Evolutionary conservation across 371 early-diverging fungal genomes (phyloP).

Genomic region (Saksenaea vasiformis): DNA sequence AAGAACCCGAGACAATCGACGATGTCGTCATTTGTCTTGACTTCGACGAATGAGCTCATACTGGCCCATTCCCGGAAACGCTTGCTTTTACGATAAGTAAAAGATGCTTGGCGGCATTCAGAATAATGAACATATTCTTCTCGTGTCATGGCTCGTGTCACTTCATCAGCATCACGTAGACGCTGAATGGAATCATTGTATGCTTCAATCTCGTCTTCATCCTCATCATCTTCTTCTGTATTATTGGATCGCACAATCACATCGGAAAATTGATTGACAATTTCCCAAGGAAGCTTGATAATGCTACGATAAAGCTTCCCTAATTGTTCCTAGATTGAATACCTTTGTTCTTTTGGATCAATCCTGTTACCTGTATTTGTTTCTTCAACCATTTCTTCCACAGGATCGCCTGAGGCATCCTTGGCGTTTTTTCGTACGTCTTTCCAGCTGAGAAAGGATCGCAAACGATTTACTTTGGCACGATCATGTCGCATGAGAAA

Average conservation of each 20-base stretch:
- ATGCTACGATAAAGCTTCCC: slow-evolving; percentile 71
- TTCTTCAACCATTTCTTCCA: slow-evolving; percentile 72
- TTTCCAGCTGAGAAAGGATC: slow-evolving; percentile 93
- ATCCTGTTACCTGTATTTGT: slow-evolving; percentile 52
- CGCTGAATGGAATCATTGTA: slow-evolving; percentile 85
- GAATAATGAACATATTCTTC: slow-evolving; percentile 99
- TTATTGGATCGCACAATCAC: slow-evolving; percentile 44
- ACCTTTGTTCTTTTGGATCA: background rate
- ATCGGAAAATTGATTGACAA: slow-evolving; percentile 81
- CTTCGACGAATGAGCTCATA: slow-evolving; percentile 83
- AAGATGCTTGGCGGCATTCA: slow-evolving; percentile 97
- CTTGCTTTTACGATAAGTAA: slow-evolving; percentile 93
- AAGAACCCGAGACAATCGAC: slow-evolving; percentile 97
- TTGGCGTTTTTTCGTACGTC: slow-evolving; percentile 94
- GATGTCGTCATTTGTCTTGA: slow-evolving; percentile 92
- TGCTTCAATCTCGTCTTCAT: slow-evolving; percentile 84
- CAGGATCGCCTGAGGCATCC: slow-evolving; percentile 68
- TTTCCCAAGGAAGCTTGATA: slow-evolving; percentile 91
- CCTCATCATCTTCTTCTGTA: slow-evolving; percentile 84
- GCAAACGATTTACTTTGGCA: slow-evolving; percentile 87
- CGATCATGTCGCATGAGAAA: slow-evolving; percentile 96
- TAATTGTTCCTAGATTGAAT: slow-evolving; percentile 2
- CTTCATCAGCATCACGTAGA: slow-evolving; percentile 81
- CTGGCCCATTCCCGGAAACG: slow-evolving; percentile 96
- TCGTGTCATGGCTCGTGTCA: slow-evolving; percentile 95